Percentiles rank a stretch among this genome's conserved stretches.
These are phyloP conservation scores for Hemileia vastatrix DNA, from an alignment of 1,284 basidiomycete species.

Conservation along the genomic window DNA sequence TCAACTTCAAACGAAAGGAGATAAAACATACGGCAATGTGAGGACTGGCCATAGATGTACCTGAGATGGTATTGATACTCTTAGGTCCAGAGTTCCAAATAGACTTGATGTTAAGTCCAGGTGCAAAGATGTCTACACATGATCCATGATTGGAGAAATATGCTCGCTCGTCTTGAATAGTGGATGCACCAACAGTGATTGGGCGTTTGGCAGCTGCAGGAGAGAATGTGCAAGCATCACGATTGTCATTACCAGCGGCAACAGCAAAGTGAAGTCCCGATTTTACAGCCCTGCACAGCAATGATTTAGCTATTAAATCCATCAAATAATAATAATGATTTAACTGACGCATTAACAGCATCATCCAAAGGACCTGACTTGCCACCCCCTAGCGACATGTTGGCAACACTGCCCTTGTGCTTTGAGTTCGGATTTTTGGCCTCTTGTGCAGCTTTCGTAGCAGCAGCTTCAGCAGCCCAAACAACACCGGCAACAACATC, in stretches of 20 bases:
- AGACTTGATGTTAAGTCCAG: conserved; percentile 64
- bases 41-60: conserved; percentile 55
- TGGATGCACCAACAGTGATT: conserved; percentile 77
- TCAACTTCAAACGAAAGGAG: conserved; percentile 32
- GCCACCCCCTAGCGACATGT: conserved; percentile 95
- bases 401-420: conserved; percentile 91
- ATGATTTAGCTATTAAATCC: not conserved
- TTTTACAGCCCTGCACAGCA: conserved; percentile 13
- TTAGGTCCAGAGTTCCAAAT: conserved; percentile 58
- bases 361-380: conserved; percentile 80
- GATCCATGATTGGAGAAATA: conserved; percentile 58
- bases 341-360: conserved; percentile 76
- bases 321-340: conserved; percentile 27
- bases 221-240: conserved; percentile 69
- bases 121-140: conserved; percentile 57
- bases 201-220: conserved; percentile 65
- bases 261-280: conserved; percentile 32
- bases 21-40: conserved; percentile 47
- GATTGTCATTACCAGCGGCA: conserved; percentile 51
- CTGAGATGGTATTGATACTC: conserved; percentile 60
- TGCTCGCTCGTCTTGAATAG: conserved; percentile 67
- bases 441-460: conserved; percentile 49
- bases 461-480: conserved; percentile 66
- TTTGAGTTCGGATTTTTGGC: conserved; percentile 59
- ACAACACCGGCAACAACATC: conserved; percentile 81